Evolutionary conservation across 106 monocot species (phyloP), one percentile per base, ranked within the genome.

Genomic region (Allium sativum): DNA sequence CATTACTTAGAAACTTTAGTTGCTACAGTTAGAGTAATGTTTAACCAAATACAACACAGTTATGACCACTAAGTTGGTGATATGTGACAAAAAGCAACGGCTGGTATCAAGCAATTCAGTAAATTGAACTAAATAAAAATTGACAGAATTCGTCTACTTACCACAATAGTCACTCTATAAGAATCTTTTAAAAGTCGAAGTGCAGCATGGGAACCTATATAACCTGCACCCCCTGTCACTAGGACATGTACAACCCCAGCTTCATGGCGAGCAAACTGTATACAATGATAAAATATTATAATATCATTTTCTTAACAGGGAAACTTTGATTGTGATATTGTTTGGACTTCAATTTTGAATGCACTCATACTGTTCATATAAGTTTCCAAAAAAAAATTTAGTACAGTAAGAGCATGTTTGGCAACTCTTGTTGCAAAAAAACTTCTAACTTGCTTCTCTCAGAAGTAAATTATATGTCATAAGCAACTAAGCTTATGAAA

Each of bases 161-260:
- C 86, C 82, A 86, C 86, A 62, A 82, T 86, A 61, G 86, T 86
- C 45, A 86, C 86, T 76, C 86, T 69, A 55, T 82, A 82, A 5
- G 78, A 82, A 58, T 86, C 82, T 62, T 73, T 86, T 15, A 86
- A 59, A 22, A 86, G 78, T 21, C 86, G 78, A 70, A 86, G 75
- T 16, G 86, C 69, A 66, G 86, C 86, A 78, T 86, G 86, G 48
- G 86, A 86, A 18, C 86, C 86, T 31, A 86, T 86, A 66, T 86
- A 86, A 40, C 85, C 85, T 69, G 85, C 85, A 22, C 85, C 85
- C 53, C 85, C 85, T 17, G 85, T 86, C 42, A 86, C 86, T 56
- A 86, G 61, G 3, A 86, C 82, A 55, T 86, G 86, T 16, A 62
- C 76, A 5, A 86, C 81, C 10, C 86, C 86, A 57, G 73, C 73